Conservation (phyloP, 2,329 filamentous ascomycete species). For the Fusarium sp. region DNA sequence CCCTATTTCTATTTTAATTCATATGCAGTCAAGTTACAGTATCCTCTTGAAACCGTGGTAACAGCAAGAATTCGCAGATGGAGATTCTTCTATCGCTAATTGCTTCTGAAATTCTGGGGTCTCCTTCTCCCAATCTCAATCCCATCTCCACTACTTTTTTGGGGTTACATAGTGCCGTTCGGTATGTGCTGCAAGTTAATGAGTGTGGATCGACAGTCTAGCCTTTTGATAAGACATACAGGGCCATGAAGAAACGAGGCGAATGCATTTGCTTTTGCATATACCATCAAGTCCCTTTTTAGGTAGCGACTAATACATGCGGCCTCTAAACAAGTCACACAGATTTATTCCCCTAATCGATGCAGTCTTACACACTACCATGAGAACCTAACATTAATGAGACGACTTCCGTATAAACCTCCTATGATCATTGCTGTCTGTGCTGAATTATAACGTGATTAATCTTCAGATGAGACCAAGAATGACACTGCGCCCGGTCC, state of each 20-base stretch:
- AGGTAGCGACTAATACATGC: neutral
- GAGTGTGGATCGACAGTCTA: conserved; percentile 30
- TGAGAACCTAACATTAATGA: conserved; percentile 14
- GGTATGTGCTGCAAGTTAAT: conserved; percentile 34
- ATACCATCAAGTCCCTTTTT: neutral
- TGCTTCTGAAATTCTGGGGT: conserved; percentile 38
- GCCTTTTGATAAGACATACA: conserved; percentile 16
- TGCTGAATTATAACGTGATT: conserved; percentile 13
- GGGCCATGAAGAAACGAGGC: conserved; percentile 12
- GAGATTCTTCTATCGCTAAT: conserved; percentile 14
- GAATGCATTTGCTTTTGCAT: conserved; percentile 1
- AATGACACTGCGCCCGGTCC: conserved; percentile 23
- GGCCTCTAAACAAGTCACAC: neutral
- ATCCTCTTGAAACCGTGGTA: neutral
- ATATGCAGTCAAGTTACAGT: neutral
- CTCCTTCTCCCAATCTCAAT: conserved; percentile 23
- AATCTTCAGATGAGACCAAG: conserved; percentile 19
- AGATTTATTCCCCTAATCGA: neutral
- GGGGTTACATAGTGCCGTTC: neutral
- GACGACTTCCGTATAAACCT: conserved; percentile 4
- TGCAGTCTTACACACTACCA: conserved; percentile 18
- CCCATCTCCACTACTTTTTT: conserved; percentile 9
- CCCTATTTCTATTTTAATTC: neutral
- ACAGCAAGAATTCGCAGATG: neutral
- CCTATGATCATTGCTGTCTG: neutral